Evolutionary conservation across 208 protist species (phyloP).

Genomic region (Angomonas deanei): DNA sequence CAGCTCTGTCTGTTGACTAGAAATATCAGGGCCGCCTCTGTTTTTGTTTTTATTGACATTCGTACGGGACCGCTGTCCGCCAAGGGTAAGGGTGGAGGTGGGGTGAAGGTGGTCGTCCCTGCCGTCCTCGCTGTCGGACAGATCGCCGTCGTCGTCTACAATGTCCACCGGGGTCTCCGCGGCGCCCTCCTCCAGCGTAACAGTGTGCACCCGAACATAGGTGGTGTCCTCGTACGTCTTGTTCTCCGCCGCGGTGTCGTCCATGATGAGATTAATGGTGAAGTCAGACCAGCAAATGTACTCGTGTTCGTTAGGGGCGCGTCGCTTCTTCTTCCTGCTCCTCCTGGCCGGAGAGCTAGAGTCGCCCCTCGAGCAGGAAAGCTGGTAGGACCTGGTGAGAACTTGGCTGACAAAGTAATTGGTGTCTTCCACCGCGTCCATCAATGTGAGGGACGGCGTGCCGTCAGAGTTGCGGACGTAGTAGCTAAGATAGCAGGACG

Average conservation of each 20-base stretch:
- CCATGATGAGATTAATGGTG: constrained; percentile 72
- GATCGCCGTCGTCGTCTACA: background rate
- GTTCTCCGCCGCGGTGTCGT: constrained; percentile 15
- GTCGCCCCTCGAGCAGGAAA: background rate
- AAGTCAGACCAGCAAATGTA: constrained; percentile 78
- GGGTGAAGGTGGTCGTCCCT: constrained; percentile 18
- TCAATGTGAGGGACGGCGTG: background rate
- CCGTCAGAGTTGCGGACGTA: background rate
- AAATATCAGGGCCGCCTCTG: background rate
- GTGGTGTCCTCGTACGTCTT: constrained; percentile 9
- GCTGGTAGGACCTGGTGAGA: background rate
- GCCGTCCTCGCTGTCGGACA: constrained; percentile 14
- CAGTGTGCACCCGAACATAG: constrained; percentile 40
- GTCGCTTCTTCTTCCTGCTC: background rate
- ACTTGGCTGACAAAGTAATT: background rate
- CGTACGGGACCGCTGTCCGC: background rate
- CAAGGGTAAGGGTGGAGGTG: constrained; percentile 4
- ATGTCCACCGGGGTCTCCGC: background rate
- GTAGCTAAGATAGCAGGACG: background rate
- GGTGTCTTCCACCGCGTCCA: background rate
- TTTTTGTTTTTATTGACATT: background rate
- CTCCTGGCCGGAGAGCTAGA: background rate
- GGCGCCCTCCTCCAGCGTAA: constrained; percentile 39
- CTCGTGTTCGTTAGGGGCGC: constrained; percentile 4
- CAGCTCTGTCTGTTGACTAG: constrained; percentile 15